These are phyloP conservation scores for Rhizophagus clarus DNA, from an alignment of 192 early-diverging fungal genomes.

Conservation along the genomic window DNA sequence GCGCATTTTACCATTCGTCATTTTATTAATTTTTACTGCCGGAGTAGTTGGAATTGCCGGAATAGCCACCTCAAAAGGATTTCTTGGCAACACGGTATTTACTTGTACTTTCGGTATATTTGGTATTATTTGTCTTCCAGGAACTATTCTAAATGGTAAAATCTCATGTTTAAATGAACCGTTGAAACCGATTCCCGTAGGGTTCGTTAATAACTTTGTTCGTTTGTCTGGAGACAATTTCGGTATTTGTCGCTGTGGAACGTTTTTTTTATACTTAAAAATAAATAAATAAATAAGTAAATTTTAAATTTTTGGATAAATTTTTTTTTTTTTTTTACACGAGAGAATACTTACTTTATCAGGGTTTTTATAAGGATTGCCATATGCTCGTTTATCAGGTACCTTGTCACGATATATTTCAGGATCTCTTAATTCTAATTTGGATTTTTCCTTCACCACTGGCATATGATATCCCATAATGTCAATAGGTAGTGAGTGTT, in stretches of 20 bases:
- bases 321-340: not conserved
- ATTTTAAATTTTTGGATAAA: not conserved
- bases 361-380: not conserved
- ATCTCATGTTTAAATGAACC: not conserved
- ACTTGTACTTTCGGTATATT: not conserved
- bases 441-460: not conserved
- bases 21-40: not conserved
- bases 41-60: not conserved
- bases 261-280: not conserved
- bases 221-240: not conserved
- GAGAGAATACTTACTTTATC: not conserved
- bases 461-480: not conserved
- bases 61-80: not conserved
- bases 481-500: not conserved
- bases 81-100: not conserved
- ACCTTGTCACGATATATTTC: not conserved
- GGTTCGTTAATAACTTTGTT: not conserved
- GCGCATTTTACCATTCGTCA: not conserved
- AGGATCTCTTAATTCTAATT: not conserved
- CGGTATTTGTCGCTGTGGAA: not conserved
- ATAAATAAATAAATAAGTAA: too few relatives aligned
- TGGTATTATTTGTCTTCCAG: not conserved
- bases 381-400: not conserved
- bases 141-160: not conserved
- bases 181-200: not conserved